Base-by-base conservation (phyloP, 108 stramenopile species). In the Nannochloropsis salina region DNA sequence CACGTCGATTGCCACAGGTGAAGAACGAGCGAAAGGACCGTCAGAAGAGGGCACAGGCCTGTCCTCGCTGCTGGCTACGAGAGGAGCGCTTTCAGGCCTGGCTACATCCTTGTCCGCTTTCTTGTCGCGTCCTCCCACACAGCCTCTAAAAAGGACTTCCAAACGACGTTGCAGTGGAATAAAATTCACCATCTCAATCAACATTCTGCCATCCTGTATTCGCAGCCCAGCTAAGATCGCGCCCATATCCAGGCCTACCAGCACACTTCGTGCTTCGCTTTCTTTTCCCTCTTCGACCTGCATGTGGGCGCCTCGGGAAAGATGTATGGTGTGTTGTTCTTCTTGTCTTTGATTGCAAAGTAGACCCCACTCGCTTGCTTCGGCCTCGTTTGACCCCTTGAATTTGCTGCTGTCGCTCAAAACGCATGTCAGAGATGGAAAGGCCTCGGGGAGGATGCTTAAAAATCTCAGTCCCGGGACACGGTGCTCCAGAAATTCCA, bases 401-500 rank as follows among this genome's bases (percentile, higher is more conserved):
- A 31, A 31, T 31, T 31, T 31, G 31, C 31, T 31, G 31, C 31
- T 31, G 31, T 31, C 31, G 31, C 31, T 31, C 61, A 74, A 74
- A 15, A 1, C 61, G 20, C 20, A 3, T n/a, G 6, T 74, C 61
- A 8, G n/a, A n/a, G 20, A 15, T n/a, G 3, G 15, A 3, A 74
- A n/a, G 20, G 61, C 8, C 61, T 15, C 61, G 3, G 61, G 61
- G 20, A 15, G 4, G 3, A 74, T n/a, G 20, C 61, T 74, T n/a
- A 74, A 74, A 74, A 74, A 74, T n/a, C n/a, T 74, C 8, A 74
- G n/a, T 74, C 61, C 61, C 61, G 61, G 61, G 4, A 74, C 61
- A n/a, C 61, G 61, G n/a, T 74, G 61, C 61, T 74, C 61, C 61
- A 74, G n/a, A 74, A 74, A 74, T 74, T n/a, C 61, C 15, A 74